Evolutionary conservation across 2,329 filamentous ascomycete genomes (phyloP), one percentile per base, ranked within the genome.

Genomic region (Stachybotrys chartarum): DNA sequence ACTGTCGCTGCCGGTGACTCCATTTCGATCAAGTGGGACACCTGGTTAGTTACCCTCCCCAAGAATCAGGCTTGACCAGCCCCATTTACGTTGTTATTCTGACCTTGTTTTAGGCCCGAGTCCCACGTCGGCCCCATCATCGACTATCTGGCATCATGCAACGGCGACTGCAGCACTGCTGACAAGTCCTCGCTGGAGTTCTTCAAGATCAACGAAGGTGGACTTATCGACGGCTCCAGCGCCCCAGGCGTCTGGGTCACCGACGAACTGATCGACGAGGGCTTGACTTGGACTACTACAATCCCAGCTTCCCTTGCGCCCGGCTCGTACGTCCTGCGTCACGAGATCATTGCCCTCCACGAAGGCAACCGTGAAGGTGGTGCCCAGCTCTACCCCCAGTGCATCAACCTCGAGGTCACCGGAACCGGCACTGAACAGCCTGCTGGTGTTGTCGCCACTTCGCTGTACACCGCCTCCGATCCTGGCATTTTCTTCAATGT

Each of bases 191-290:
- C 70, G 8, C 75, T 86, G 30, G 68, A 79, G 60, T 87, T 80
- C 69, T 81, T 85, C 77, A 88, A 88, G 77, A 85, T 87, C 56
- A 76, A 79, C 44, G 76, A 77, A 55, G 73, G 67, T 39, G 85
- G 84, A 18, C 50, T 52, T 52, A 31, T 52, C 35, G 50, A 52
- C 17, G 50, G 50, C 18, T 35, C 50, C 56, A 73, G 18, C 50
- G 50, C 50, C 35, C 50, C 50, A 3, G 50, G 50, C n/a, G 7
- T 54, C 10, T 75, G 73, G 73, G 68, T 66, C 1, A 59, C 70
- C 6, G 67, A 68, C 56, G 65, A 76, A 0, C 68, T 82, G 56
- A 75, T 80, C 60, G 61, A 68, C 50, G 66, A 68, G 72, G 58
- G 60, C 30, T 67, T 66, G 56, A 64, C 62, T 11, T 69, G 67